Base-by-base conservation (phyloP, 805 yeast species). In the Candida rishiriensis region DNA sequence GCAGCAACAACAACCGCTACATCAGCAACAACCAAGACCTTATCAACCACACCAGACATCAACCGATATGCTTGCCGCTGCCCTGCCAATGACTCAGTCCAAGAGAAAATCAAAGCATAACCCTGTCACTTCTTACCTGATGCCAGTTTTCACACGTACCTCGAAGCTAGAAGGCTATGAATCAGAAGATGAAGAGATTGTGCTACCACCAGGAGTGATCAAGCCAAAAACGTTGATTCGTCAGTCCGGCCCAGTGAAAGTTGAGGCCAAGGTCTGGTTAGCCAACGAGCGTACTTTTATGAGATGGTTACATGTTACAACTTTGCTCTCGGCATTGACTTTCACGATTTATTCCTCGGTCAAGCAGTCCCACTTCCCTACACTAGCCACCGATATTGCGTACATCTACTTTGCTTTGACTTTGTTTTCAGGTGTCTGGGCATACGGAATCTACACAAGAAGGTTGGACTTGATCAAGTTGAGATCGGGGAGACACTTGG, bases 201-300 rank as follows among this genome's bases (percentile, higher is more conserved):
- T 75, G 17, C 71, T 91, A 45, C 99, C 99, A 11, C 81, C 85
- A 2, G 98, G 98, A 13, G 98, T 91, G 16, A 72, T 73, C 37
- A 86, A 84, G 59, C 99, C 99, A 43, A 79, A 76, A 21, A 70
- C 74, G 29, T 78, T 86, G 66, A 74, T 91, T 55, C 86, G 90
- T 59, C 89, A 89, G 63, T 83, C 90, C 26, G 96, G 97, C 8
- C 93, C 97, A 1, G 79, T 89, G 44, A 89, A 86, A 66, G 90
- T 93, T 46, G 99, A 93, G 70, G 95, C 98, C 29, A 93, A 93
- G 61, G 99, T 93, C 12, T 93, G 98, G 97, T 74, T 93, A 51
- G 99, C 99, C 28, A 93, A 93, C 61, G 99, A 93, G 70, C 84
- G 99, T 65, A 93, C 99, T 3, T 91, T 90, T 70, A 84, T 88